These are phyloP conservation scores for Lablab purpureus DNA, from an alignment of 306 rosid species.

Conservation along the genomic window DNA sequence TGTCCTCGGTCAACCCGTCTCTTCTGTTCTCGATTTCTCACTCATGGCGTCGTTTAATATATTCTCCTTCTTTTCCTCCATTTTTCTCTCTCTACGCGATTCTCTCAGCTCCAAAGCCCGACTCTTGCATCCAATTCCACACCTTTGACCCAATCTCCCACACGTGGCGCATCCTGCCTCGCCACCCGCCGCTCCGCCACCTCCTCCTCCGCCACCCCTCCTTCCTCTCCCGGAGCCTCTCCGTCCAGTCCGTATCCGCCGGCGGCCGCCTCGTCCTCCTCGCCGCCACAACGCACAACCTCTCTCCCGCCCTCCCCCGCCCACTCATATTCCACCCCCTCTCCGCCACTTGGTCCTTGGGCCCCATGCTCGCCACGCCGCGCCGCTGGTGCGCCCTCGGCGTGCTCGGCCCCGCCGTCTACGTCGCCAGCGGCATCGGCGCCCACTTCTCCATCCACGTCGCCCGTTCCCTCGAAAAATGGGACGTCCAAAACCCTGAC, in stretches of 20 bases:
- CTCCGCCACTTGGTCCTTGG: conserved; percentile 52
- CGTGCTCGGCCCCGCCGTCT: conserved; percentile 43
- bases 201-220: conserved; percentile 80
- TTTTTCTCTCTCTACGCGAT: conserved; percentile 74
- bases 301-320: conserved; percentile 69
- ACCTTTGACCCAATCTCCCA: conserved; percentile 73
- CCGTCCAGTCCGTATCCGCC: conserved; percentile 70
- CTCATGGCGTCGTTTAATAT: conserved; percentile 81
- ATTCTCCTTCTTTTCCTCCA: conserved; percentile 78
- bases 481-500: conserved; percentile 35
- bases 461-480: conserved; percentile 61
- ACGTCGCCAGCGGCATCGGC: conserved; percentile 83
- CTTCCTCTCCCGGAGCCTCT: conserved; percentile 75
- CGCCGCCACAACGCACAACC: conserved; percentile 71
- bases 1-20: conserved; percentile 57
- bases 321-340: conserved; percentile 72
- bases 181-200: conserved; percentile 58
- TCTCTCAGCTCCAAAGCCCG: conserved; percentile 32
- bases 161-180: conserved; percentile 62
- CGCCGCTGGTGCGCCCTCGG: conserved; percentile 94
- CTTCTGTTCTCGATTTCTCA: conserved; percentile 62
- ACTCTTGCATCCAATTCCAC: conserved; percentile 19
- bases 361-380: conserved; percentile 59
- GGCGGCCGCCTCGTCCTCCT: conserved; percentile 65
- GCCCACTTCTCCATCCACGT: conserved; percentile 64